Evolutionary conservation across 371 early-diverging fungal genomes (phyloP).

Genomic region (Rhizopus stolonifer): DNA sequence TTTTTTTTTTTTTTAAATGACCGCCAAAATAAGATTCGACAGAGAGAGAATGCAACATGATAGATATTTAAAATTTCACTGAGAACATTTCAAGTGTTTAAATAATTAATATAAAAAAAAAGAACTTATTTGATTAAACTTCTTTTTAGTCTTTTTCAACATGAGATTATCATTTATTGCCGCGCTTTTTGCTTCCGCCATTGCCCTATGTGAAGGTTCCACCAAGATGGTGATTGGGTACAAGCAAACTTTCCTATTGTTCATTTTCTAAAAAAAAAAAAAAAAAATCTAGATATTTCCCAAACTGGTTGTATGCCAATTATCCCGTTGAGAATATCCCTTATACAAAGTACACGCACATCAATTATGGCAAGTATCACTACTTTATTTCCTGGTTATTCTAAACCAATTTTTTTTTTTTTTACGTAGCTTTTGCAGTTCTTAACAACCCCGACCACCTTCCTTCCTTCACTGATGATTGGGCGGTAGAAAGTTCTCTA

Average conservation of each 20-base stretch:
- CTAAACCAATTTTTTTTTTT: neutral
- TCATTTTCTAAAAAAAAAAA: too few species aligned
- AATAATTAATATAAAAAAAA: constrained; percentile 5
- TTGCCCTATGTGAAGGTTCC: constrained; percentile 26
- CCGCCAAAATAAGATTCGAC: neutral
- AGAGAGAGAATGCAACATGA: neutral
- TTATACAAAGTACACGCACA: constrained; percentile 56
- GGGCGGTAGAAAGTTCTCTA: constrained; percentile 38
- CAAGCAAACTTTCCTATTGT: neutral
- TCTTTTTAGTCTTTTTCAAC: neutral
- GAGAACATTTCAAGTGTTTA: constrained; percentile 10
- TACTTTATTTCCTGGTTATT: too few species aligned
- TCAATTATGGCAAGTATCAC: constrained; percentile 56
- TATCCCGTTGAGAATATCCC: constrained; percentile 49
- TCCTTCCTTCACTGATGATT: constrained; percentile 53
- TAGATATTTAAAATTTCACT: constrained; percentile 21
- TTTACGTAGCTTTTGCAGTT: constrained; percentile 39
- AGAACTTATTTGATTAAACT: neutral
- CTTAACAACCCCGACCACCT: constrained; percentile 29
- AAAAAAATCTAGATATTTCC: constrained; percentile 58
- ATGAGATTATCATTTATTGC: constrained; percentile 25
- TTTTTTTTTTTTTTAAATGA: neutral
- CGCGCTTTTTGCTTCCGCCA: constrained; percentile 18
- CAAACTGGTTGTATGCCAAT: constrained; percentile 59
- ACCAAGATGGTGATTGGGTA: constrained; percentile 40